Conservation (phyloP, 139 green algal species). For the Gonium pectorale region DNA sequence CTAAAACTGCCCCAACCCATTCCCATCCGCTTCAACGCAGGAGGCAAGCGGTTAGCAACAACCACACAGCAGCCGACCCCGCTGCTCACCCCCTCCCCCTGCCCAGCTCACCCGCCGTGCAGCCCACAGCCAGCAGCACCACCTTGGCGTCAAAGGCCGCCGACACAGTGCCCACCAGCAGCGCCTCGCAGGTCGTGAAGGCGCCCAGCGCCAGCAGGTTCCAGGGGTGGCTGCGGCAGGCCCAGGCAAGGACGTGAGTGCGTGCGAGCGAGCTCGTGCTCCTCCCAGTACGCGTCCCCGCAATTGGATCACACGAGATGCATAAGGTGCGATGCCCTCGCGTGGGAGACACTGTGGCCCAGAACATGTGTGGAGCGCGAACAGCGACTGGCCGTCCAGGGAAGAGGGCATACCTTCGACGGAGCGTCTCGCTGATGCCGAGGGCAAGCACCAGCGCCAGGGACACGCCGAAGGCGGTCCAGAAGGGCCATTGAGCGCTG, state of each 20-base stretch:
- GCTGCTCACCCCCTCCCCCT: background rate
- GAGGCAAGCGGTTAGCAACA: background rate
- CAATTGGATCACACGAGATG: too few relatives aligned
- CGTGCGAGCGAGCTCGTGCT: too few relatives aligned
- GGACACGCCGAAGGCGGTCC: conserved; percentile 17
- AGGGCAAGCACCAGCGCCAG: conserved; percentile 17
- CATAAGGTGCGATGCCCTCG: too few relatives aligned
- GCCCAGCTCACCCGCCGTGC: conserved; percentile 7
- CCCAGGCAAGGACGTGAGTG: too few relatives aligned
- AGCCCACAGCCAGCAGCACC: background rate
- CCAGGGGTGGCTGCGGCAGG: conserved; percentile 39
- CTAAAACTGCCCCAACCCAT: too few relatives aligned
- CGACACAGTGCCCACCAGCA: conserved; percentile 44
- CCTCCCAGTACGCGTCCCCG: too few relatives aligned
- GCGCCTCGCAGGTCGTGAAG: conserved; percentile 53
- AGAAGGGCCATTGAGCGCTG: conserved; percentile 26
- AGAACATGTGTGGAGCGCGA: too few relatives aligned
- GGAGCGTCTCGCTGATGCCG: conserved; percentile 1
- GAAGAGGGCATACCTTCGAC: too few relatives aligned
- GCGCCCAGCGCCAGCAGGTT: conserved; percentile 50
- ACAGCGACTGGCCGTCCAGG: too few relatives aligned
- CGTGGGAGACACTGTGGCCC: too few relatives aligned
- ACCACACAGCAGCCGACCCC: background rate
- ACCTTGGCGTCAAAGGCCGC: conserved; percentile 36
- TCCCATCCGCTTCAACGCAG: too few relatives aligned